These are phyloP conservation scores for Candida dajiaensis DNA, from an alignment of 805 yeast species.

Conservation along the genomic window DNA sequence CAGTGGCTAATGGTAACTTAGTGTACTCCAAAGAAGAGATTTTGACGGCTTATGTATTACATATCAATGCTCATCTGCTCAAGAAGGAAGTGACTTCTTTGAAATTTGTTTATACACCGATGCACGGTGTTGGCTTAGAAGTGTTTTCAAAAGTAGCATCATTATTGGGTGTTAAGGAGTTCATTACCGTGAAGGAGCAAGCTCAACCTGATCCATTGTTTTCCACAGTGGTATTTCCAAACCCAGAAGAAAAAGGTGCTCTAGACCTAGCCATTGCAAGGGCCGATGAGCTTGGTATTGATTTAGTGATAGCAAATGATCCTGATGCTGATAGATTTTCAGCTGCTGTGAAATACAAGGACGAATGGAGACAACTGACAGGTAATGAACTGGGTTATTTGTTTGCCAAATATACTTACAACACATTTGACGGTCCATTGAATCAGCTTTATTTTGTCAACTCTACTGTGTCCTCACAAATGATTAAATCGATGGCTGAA, in stretches of 20 bases:
- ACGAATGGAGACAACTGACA: constrained; percentile 69
- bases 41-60: constrained; percentile 34
- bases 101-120: constrained; percentile 79
- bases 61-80: constrained; percentile 30
- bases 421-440: constrained; percentile 21
- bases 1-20: constrained; percentile 25
- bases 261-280: constrained; percentile 57
- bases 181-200: constrained; percentile 54
- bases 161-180: constrained; percentile 31
- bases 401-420: constrained; percentile 61
- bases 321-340: constrained; percentile 97
- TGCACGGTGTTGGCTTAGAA: constrained; percentile 90
- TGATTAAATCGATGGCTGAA: constrained; percentile 64
- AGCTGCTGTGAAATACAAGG: constrained; percentile 52
- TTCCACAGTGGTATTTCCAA: constrained; percentile 84
- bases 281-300: constrained; percentile 45
- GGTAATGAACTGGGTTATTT: constrained; percentile 90
- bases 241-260: constrained; percentile 95
- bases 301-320: constrained; percentile 79
- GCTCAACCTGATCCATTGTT: constrained; percentile 76
- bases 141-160: constrained; percentile 41
- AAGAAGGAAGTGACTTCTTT: constrained; percentile 20
- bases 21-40: constrained; percentile 37
- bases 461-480: constrained; percentile 90
- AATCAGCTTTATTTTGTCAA: constrained; percentile 53